Evolutionary conservation across 768 basidiomycete species (phyloP), one percentile per base, ranked within the genome.

Genomic region (Dioszegia hungarica): DNA sequence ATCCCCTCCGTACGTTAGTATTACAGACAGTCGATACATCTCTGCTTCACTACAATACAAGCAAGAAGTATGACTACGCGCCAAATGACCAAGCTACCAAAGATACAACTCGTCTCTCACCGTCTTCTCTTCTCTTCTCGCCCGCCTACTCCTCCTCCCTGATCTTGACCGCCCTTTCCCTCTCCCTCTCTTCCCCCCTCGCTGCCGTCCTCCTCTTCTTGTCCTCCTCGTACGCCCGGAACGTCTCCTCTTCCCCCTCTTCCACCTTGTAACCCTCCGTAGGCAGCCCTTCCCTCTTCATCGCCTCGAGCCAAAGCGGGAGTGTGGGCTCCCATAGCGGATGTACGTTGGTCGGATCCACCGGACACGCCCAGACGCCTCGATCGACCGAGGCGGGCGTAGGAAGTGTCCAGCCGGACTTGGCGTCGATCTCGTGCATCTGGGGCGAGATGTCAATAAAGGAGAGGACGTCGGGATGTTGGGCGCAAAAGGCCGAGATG

Each of bases 291-390:
- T 44, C 56, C 36, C 45, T 57, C 31, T 45, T 40, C 33, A 72
- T 37, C 38, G 44, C 65, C 28, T 65, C 61, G 40, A 65, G 41
- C 70, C 70, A 72, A 6, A 72, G 59, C 5, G 70, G 70, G 33
- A 72, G 46, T 11, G 70, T 68, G 37, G 68, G 63, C 57, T 72
- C 70, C 70, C 70, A 72, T 5, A 72, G 39, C 10, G 70, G 70
- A 59, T 72, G 70, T 24, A 72, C 63, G 36, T 69, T 72, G 12
- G 64, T 68, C 19, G 65, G 65, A 53, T 72, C 70, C 0, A 67
- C 65, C 24, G 68, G 64, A 61, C 66, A 68, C 3, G 66, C 66
- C 67, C 67, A 72, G 10, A 53, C 56, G 4, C 25, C 34, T 31
- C 66, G 54, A 56, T 72, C 67, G 0, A 64, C 64, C 37, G 50